Evolutionary conservation across 78 protist genomes (phyloP).

Genomic region (slime mould (Dictyostelium discoideum)): DNA sequence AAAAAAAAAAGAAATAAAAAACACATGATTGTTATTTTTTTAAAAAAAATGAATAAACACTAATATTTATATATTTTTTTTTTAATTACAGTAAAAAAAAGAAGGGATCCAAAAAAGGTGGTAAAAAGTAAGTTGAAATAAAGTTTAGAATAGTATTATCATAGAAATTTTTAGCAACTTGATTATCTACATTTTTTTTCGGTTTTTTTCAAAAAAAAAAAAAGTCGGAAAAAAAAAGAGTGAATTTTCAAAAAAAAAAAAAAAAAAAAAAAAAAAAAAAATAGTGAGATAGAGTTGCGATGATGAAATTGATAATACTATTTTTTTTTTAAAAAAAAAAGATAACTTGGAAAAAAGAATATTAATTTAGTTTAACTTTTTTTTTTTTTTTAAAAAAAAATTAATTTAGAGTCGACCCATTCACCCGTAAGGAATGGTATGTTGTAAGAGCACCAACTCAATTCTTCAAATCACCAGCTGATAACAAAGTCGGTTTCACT

Average conservation of each 20-base stretch:
- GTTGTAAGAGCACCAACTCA: conserved; percentile 96
- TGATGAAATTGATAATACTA: too few relatives aligned
- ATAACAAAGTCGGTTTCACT: conserved; percentile 95
- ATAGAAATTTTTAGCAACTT: background rate
- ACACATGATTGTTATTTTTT: background rate
- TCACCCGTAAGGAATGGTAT: conserved; percentile 99
- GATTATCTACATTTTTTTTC: background rate
- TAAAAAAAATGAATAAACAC: background rate
- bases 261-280: too few relatives aligned
- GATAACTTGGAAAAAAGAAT: background rate
- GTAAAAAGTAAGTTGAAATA: conserved; percentile 65
- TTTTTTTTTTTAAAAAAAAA: too few relatives aligned
- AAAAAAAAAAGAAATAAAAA: too few relatives aligned
- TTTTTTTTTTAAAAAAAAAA: too few relatives aligned
- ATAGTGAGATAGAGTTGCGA: too few relatives aligned
- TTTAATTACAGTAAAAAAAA: conserved; percentile 34
- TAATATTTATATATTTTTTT: background rate
- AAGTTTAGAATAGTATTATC: background rate
- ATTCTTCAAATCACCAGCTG: conserved; percentile 82
- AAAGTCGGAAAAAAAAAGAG: background rate
- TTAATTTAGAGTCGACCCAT: conserved; percentile 91
- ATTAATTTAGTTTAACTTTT: background rate
- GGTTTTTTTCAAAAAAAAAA: background rate
- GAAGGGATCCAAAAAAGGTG: conserved; percentile 83
- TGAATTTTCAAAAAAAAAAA: background rate